Percentiles rank a stretch among this genome's conserved stretches.
Evolutionary conservation across 2,329 filamentous ascomycete genomes (phyloP).

Genomic region (Fusarium goolgardi): DNA sequence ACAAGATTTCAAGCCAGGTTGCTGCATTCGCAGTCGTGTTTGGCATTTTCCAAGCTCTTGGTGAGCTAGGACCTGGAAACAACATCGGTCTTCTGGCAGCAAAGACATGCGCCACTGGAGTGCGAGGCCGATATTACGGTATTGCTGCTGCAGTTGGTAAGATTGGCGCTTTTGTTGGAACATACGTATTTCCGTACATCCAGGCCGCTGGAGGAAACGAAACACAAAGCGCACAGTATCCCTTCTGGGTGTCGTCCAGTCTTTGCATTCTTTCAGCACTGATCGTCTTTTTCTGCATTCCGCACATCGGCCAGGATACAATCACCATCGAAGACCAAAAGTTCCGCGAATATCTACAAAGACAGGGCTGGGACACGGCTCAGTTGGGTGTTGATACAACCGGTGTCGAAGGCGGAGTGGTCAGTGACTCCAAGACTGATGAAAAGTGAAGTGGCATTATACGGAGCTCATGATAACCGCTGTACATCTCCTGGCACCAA

Average conservation of each 20-base stretch:
- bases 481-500: not conserved
- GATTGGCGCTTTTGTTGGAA: slow-evolving; percentile 86
- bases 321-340: slow-evolving; percentile 80
- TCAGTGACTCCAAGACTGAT: slow-evolving; percentile 13
- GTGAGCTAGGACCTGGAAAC: slow-evolving; percentile 81
- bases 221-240: slow-evolving; percentile 77
- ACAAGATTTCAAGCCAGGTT: slow-evolving; percentile 68
- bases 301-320: slow-evolving; percentile 85
- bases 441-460: slow-evolving; percentile 19
- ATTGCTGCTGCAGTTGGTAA: slow-evolving; percentile 80
- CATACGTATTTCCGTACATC: slow-evolving; percentile 82
- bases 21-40: slow-evolving; percentile 55
- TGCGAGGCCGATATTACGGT: slow-evolving; percentile 80
- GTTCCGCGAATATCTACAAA: slow-evolving; percentile 79
- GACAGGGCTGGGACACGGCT: slow-evolving; percentile 79
- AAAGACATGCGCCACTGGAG: slow-evolving; percentile 87
- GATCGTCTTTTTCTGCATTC: slow-evolving; percentile 71
- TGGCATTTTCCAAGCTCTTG: slow-evolving; percentile 54
- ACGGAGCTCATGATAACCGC: not conserved
- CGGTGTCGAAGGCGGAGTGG: slow-evolving; percentile 33
- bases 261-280: slow-evolving; percentile 80
- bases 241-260: slow-evolving; percentile 85
- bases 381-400: slow-evolving; percentile 60
- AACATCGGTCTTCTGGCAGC: slow-evolving; percentile 90
- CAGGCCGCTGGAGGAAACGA: slow-evolving; percentile 68